Base-by-base conservation (phyloP, 768 basidiomycete genomes). In the Aureoboletus auriporus region DNA sequence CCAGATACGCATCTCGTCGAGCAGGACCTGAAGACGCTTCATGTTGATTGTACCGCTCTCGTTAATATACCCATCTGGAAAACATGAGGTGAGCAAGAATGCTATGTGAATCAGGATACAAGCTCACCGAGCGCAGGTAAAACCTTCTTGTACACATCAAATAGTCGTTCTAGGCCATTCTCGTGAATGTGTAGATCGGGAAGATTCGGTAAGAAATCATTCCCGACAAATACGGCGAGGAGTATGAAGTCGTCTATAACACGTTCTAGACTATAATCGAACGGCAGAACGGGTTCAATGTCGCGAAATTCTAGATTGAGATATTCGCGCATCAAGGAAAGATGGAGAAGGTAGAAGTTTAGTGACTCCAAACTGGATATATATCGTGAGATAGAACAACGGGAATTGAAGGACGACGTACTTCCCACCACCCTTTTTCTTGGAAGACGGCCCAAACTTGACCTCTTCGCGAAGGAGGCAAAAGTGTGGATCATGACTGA, bases 401-500 rank as follows among this genome's bases (percentile, higher is more conserved):
- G 31, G 5, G 6, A 36, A 42, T 36, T 16, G 5, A 42, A 16
- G 12, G 26, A 34, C 12, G 31, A 53, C 67, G 54, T 55, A 82
- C 82, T 76, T 78, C 57, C 74, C 64, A 47, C 64, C 78, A 40
- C 75, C 75, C 69, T 91, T 94, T 74, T 80, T 89, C 69, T 73
- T 80, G 48, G 81, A 67, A 14, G 82, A 70, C 23, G 91, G 87
- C 8, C 96, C 95, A 71, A 99, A 98, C 64, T 95, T 94, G 62
- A 99, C 96, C 68, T 99, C 96, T 70, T 99, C 96, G 47, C 96
- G 83, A 57, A 99, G 73, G 47, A 98, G 75, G 70, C 95, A 98
- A 70, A 97, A 99, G 70, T 99, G 96, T 2, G 96, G 96, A 68
- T 99, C 96, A 68, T 98, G 96, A 64, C 91, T 94, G 61, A 98